phyloP scores from a whole-genome alignment of 2,329 filamentous ascomycete species.

The Rhynchosporium secalis region DNA sequence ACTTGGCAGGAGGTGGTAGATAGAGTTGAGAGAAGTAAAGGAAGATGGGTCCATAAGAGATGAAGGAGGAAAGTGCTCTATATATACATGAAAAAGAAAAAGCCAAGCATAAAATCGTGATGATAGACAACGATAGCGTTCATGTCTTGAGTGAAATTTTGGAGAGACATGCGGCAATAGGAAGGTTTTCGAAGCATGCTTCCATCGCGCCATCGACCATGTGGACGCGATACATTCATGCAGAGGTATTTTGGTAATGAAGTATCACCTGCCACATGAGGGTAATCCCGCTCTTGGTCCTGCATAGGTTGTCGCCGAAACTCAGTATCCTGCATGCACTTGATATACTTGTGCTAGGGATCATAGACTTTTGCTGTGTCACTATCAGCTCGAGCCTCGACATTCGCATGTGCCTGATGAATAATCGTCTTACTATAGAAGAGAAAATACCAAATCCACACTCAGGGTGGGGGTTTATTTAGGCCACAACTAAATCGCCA shows the following conservation, averaged over 20 bases:
- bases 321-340: too few relatives aligned
- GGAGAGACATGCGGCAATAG: background rate
- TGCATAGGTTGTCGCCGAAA: background rate
- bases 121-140: background rate
- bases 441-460: too few relatives aligned
- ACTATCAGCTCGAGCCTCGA: too few relatives aligned
- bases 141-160: background rate
- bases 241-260: background rate
- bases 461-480: too few relatives aligned
- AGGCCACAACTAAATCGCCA: too few relatives aligned
- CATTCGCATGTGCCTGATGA: too few relatives aligned
- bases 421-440: too few relatives aligned
- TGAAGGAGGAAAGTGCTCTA: background rate
- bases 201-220: background rate
- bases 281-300: background rate
- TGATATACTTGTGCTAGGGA: too few relatives aligned
- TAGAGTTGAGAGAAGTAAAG: background rate
- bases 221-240: too few relatives aligned
- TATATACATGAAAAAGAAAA: background rate
- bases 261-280: background rate
- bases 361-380: too few relatives aligned
- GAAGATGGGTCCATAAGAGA: background rate
- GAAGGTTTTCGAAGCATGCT: background rate
- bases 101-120: background rate
- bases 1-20: slow-evolving; percentile 9